phyloP scores from a whole-genome alignment of 306 rosid species.

The Purshia tridentata region DNA sequence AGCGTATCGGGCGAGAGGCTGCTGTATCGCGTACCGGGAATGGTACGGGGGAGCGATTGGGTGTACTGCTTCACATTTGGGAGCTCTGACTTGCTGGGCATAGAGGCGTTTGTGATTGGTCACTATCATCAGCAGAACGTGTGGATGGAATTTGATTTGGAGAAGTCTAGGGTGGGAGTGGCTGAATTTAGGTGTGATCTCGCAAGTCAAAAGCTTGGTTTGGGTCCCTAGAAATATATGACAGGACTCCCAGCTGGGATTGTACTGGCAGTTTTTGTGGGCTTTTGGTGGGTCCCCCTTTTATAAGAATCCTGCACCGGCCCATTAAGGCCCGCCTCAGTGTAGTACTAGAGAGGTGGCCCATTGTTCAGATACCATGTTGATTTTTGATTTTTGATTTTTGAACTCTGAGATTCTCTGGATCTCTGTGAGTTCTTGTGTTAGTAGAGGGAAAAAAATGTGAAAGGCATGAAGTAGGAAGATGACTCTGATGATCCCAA shows the following conservation, averaged over 20 bases:
- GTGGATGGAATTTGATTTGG: slow-evolving; percentile 92
- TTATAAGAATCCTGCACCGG: too few relatives aligned
- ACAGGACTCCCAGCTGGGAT: not conserved
- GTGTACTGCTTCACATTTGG: slow-evolving; percentile 87
- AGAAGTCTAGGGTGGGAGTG: slow-evolving; percentile 69
- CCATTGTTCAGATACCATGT: not conserved
- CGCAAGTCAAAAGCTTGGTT: slow-evolving; percentile 62
- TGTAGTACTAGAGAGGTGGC: too few relatives aligned
- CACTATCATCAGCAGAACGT: slow-evolving; percentile 84
- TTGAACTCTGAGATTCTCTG: too few relatives aligned
- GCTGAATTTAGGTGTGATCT: slow-evolving; percentile 64
- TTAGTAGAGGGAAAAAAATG: too few relatives aligned
- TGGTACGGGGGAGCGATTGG: slow-evolving; percentile 41
- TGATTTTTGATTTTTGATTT: too few relatives aligned
- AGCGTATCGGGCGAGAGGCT: slow-evolving; percentile 54
- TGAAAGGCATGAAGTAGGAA: too few relatives aligned
- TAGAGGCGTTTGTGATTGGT: slow-evolving; percentile 74
- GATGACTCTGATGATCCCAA: too few relatives aligned
- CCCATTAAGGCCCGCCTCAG: too few relatives aligned
- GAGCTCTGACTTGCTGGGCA: slow-evolving; percentile 66
- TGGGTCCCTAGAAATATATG: slow-evolving; percentile 10
- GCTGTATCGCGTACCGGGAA: slow-evolving; percentile 55
- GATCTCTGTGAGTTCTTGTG: too few relatives aligned
- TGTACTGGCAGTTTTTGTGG: not conserved
- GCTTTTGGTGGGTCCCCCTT: not conserved